Evolutionary conservation across 108 stramenopile genomes (phyloP), one percentile per base, ranked within the genome.

Genomic region (Licmophora abbreviata): DNA sequence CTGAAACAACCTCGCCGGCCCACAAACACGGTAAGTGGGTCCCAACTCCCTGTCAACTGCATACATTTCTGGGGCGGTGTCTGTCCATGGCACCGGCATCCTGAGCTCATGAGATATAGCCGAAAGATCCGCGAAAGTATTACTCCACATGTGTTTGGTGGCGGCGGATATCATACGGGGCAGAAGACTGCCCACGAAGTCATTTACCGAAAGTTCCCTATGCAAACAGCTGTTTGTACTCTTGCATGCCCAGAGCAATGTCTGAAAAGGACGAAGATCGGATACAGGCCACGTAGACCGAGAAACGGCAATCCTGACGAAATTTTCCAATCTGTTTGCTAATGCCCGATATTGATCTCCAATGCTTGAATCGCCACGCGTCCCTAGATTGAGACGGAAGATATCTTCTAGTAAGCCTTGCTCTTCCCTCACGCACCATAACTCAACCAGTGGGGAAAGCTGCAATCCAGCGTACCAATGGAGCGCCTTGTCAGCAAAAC

Each of bases 241-340:
- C 2, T 89, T 88, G 41, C 77, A 51, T 18, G 83, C 75, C 95
- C 95, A 95, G 15, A 80, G 4, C 3, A 95, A 54, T 5, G 85
- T 83, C 46, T 94, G 95, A 50, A 84, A 88, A 8, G 91, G 76
- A 43, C 89, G 68, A 7, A 94, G 66, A 21, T 88, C 87, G 20
- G 59, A 55, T 4, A 73, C 50, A 25, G 70, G 29, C 72, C 79
- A 79, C 29, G 67, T 48, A 7, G 76, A 69, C 38, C 20, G 38
- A 2, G 18, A 20, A 18, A 40, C 38, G 20, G 20, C 38, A 40
- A 40, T 20, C 15, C 20, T 20, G 5, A 40, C 20, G 38, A 40
- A 40, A 4, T 40, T 40, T 20, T 5, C 20, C 3, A 40, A 4
- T n/a, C n/a, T n/a, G n/a, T n/a, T n/a, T n/a, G n/a, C n/a, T n/a